Evolutionary conservation across 108 stramenopile species (phyloP), one percentile per base, ranked within the genome.

Genomic region (Asterionellopsis glacialis): DNA sequence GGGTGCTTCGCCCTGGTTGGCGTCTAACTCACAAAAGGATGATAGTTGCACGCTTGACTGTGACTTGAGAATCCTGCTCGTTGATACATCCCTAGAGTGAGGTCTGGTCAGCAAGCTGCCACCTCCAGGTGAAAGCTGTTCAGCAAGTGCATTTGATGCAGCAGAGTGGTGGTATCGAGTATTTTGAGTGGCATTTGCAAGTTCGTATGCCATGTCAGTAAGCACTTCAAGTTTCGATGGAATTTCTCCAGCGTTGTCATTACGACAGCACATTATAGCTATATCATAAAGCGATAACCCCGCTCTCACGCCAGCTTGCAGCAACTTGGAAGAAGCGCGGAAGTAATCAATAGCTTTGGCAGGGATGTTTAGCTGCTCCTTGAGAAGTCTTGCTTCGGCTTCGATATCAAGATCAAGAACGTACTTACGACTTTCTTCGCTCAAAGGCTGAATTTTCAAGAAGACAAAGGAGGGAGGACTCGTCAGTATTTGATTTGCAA

Each of bases 221-320:
- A 93, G 74, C 4, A 59, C 60, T 45, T 93, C 91, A 5, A 93
- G 57, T 55, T 79, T 85, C 11, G 88, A 89, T 44, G 88, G 88
- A 28, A 83, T 56, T 69, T 85, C 88, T 43, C 83, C 90, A 52
- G 68, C 21, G 26, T 74, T 69, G 70, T 93, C 91, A 53, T 85
- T 89, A 24, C 91, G 80, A 54, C 91, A 93, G 59, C 88, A 82
- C 70, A 93, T 77, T 15, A 78, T 69, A 11, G 87, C 87, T 57
- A 94, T 94, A 14, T 94, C 93, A 43, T 89, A 94, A 43, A 94
- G 68, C 28, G 75, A 73, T 39, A 94, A 56, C 11, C 87, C 87
- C 24, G 81, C 79, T 33, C 72, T 68, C 15, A 90, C 77, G 5
- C 93, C 93, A 10, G 71, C 79, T 61, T 90, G 80, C 53, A 94